These are phyloP conservation scores for Debaryomyces robertsiae DNA, from an alignment of 1,139 yeast species.

Conservation along the genomic window DNA sequence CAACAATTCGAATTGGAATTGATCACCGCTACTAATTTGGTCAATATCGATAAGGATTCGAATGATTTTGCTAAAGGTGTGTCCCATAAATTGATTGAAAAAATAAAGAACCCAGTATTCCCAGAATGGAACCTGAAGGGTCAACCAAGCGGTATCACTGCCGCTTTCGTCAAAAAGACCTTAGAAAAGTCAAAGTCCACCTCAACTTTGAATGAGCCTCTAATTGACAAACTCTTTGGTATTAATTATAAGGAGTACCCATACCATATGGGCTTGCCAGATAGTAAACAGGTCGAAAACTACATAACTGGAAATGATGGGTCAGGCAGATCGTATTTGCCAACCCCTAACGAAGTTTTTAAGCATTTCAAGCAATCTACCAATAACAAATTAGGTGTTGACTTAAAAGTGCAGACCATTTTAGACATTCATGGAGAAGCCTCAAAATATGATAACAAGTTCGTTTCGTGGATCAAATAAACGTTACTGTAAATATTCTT, in stretches of 20 bases:
- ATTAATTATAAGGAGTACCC: conserved; percentile 68
- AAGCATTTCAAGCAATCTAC: conserved; percentile 57
- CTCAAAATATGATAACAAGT: conserved; percentile 56
- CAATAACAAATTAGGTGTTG: conserved; percentile 63
- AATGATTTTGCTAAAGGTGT: conserved; percentile 79
- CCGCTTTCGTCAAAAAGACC: conserved; percentile 25
- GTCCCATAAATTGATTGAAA: conserved; percentile 64
- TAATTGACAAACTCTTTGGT: conserved; percentile 48
- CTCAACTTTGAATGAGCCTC: conserved; percentile 38
- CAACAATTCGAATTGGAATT: conserved; percentile 75
- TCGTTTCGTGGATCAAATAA: conserved; percentile 59
- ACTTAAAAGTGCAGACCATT: conserved; percentile 54
- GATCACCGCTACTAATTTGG: conserved; percentile 74
- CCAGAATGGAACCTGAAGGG: conserved; percentile 51
- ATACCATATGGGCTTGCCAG: conserved; percentile 78
- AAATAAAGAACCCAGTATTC: conserved; percentile 54
- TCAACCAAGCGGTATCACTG: conserved; percentile 22
- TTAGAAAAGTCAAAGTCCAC: conserved; percentile 29
- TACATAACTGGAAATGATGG: conserved; percentile 69
- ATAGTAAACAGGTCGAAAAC: conserved; percentile 56
- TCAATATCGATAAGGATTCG: conserved; percentile 55
- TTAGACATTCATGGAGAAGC: conserved; percentile 64
- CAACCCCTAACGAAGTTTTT: conserved; percentile 65
- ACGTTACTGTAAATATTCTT: conserved; percentile 9
- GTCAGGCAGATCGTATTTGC: conserved; percentile 63